Percentiles rank a stretch among this genome's conserved stretches.
Evolutionary conservation across 2,329 filamentous ascomycete genomes (phyloP).

Genomic region (Fusarium sp.): DNA sequence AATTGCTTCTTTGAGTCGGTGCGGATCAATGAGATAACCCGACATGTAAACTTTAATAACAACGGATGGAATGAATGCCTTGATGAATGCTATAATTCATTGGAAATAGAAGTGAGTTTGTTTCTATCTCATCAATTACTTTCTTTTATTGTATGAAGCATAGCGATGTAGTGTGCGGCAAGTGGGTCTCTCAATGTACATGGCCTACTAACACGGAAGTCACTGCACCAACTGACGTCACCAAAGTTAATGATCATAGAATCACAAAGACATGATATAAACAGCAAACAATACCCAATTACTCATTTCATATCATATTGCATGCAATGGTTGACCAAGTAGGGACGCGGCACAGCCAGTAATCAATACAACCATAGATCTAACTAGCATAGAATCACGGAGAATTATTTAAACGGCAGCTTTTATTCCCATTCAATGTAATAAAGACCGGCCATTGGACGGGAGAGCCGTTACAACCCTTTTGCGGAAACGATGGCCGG

Average conservation of each 20-base stretch:
- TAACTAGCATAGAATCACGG: not conserved
- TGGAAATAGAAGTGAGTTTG: not conserved
- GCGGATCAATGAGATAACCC: slow-evolving; percentile 20
- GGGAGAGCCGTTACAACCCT: slow-evolving; percentile 9
- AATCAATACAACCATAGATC: not conserved
- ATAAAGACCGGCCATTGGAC: slow-evolving; percentile 1
- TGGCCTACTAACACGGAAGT: no score
- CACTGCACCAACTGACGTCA: no score
- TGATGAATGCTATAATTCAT: not conserved
- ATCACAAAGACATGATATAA: not conserved
- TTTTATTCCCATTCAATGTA: slow-evolving; percentile 3
- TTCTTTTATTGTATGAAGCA: not conserved
- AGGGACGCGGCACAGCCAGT: slow-evolving; percentile 15
- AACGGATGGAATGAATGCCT: not conserved
- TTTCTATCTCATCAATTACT: no score
- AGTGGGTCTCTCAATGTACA: not conserved
- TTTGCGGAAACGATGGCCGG: not conserved
- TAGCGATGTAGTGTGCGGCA: no score
- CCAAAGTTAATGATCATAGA: no score
- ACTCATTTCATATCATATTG: not conserved
- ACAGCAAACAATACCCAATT: not conserved
- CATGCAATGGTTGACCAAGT: not conserved
- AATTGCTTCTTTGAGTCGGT: slow-evolving; percentile 32
- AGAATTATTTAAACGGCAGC: slow-evolving; percentile 9
- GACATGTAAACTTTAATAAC: not conserved